Evolutionary conservation across 225 moss, liverwort and hornwort genomes (phyloP).

Genomic region (Lunularia cruciata): DNA sequence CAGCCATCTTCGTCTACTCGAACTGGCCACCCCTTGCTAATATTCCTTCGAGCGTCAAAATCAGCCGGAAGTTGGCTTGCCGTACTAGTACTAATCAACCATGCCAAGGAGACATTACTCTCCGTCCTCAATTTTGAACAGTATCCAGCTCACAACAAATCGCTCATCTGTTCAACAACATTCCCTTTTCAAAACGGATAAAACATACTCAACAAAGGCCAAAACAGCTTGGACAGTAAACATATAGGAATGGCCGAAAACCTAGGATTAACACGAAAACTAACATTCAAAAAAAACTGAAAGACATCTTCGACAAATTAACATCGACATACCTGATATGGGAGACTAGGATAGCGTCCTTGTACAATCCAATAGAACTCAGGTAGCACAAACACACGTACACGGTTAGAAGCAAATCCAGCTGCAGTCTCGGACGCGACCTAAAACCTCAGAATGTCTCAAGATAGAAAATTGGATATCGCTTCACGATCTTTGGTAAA

Average conservation of each 20-base stretch:
- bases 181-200: background rate
- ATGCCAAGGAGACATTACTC: background rate
- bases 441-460: background rate
- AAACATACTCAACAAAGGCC: background rate
- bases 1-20: conserved; percentile 59
- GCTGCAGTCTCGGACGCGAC: background rate
- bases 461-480: background rate
- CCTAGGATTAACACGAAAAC: no score
- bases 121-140: no score
- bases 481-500: conserved; percentile 2
- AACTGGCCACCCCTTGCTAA: background rate
- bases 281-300: no score
- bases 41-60: background rate
- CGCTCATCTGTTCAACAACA: background rate
- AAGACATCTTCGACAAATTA: no score
- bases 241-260: background rate
- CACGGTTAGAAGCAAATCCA: background rate
- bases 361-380: background rate
- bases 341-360: background rate
- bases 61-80: background rate
- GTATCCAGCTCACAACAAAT: background rate
- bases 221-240: background rate
- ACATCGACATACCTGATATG: no score
- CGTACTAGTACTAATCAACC: background rate
- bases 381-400: no score